Conservation (phyloP, 106 monocot species). For the Dendrobium nobile region DNA sequence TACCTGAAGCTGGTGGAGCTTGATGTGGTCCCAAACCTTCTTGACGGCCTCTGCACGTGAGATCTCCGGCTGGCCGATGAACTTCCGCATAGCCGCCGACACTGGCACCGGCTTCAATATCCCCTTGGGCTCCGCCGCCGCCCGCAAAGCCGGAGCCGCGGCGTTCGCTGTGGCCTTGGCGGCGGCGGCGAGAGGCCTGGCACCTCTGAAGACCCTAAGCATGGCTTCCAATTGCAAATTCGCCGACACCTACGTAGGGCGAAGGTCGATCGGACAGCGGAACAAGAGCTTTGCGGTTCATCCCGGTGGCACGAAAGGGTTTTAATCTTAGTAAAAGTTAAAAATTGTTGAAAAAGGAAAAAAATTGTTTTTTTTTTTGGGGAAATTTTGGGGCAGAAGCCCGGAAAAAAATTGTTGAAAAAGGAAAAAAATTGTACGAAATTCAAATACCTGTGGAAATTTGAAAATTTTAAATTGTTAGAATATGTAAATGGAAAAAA, state of each 20-base stretch:
- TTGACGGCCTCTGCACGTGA: constrained; percentile 60
- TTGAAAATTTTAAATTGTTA: too few species aligned
- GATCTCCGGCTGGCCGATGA: constrained; percentile 67
- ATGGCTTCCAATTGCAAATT: background rate
- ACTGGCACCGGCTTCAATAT: constrained; percentile 50
- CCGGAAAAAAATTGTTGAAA: too few species aligned
- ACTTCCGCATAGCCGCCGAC: constrained; percentile 61
- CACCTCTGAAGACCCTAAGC: constrained; percentile 50
- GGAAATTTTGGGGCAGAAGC: too few species aligned
- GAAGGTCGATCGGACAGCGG: background rate
- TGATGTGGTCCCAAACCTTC: constrained; percentile 90
- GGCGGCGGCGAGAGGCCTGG: constrained; percentile 32
- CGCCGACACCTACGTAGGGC: too few species aligned
- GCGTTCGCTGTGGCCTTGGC: constrained; percentile 8
- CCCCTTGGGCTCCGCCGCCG: constrained; percentile 1
- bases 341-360: too few species aligned
- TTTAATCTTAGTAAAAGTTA: background rate
- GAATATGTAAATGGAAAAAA: too few species aligned
- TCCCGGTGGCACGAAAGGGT: background rate
- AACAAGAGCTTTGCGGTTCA: background rate
- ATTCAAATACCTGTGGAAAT: too few species aligned
- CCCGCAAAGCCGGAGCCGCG: constrained; percentile 2
- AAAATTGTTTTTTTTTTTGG: too few species aligned
- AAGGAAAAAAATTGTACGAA: too few species aligned
- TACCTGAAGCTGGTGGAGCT: constrained; percentile 80